A percentile compares a stretch with the other conserved stretches of the same genome.
Evolutionary conservation across 495 filamentous ascomycete species (phyloP).

Genomic region (Stereocaulon alpinum): DNA sequence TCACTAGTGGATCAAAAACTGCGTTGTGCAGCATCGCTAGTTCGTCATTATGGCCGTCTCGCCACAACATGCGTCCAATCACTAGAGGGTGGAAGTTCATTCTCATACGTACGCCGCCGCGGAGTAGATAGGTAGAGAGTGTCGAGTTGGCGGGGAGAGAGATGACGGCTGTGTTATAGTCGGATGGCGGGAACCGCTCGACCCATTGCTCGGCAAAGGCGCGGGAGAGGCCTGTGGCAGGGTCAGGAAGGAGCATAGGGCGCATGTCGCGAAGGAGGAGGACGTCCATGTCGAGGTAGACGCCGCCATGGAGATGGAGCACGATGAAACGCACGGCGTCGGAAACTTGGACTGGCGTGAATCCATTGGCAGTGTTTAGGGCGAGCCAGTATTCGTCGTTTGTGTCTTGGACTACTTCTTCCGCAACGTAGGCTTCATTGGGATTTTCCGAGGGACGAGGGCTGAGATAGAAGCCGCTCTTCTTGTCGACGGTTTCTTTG

Average conservation of each 20-base stretch:
- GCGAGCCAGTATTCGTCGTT: constrained; percentile 26
- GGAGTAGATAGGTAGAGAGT: constrained; percentile 44
- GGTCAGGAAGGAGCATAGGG: constrained; percentile 37
- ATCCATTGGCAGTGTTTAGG: constrained; percentile 4
- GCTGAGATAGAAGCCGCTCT: not conserved
- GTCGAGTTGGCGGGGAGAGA: constrained; percentile 45
- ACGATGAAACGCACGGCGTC: constrained; percentile 46
- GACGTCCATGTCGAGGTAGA: constrained; percentile 50
- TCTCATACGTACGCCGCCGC: constrained; percentile 48
- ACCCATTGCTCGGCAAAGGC: constrained; percentile 49
- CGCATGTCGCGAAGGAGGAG: constrained; percentile 47
- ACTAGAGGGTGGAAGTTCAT: constrained; percentile 48
- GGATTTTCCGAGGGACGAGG: constrained; percentile 36
- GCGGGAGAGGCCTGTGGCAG: constrained; percentile 28
- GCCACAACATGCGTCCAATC: constrained; percentile 47
- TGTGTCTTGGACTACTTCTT: constrained; percentile 50
- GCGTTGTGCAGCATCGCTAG: constrained; percentile 48
- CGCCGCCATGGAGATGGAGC: constrained; percentile 44
- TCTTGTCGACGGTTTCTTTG: not conserved
- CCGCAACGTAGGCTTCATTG: constrained; percentile 46
- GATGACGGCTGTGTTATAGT: constrained; percentile 51
- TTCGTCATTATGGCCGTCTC: constrained; percentile 41
- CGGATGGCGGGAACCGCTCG: constrained; percentile 41
- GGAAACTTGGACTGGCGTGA: constrained; percentile 33
- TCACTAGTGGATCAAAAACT: constrained; percentile 48